A percentile compares a stretch with the other conserved stretches of the same genome.
phyloP scores from a whole-genome alignment of 2,329 filamentous ascomycete species.

The Magnaporthiopsis rhizophila region DNA sequence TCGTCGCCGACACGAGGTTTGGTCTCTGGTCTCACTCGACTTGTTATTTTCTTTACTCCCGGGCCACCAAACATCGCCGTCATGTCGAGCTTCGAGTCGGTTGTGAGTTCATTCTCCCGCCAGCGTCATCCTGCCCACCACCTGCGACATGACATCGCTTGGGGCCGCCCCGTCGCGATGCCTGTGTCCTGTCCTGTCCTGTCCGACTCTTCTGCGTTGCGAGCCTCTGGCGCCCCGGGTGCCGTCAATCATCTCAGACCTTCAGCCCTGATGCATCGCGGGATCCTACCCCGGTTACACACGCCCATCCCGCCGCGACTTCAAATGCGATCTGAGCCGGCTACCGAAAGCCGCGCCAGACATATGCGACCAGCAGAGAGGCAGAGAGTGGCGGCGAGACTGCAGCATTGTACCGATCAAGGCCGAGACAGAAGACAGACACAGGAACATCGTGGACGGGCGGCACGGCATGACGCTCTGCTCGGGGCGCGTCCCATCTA shows the following conservation, averaged over 20 bases:
- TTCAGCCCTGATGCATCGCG: neutral
- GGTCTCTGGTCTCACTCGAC: slow-evolving; percentile 10
- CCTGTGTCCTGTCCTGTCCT: slow-evolving; percentile 7
- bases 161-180: slow-evolving; percentile 3
- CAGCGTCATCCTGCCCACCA: neutral
- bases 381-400: neutral
- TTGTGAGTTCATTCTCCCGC: slow-evolving; percentile 47
- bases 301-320: neutral
- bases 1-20: slow-evolving; percentile 17
- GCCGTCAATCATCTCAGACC: slow-evolving; percentile 1
- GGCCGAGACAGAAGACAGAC: neutral
- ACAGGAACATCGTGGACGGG: slow-evolving; percentile 3
- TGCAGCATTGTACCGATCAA: neutral
- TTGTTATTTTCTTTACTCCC: slow-evolving; percentile 8
- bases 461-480: neutral
- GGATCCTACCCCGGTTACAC: neutral
- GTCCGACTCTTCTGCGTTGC: neutral
- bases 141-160: neutral
- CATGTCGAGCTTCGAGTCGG: slow-evolving; percentile 64
- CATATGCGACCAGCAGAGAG: neutral
- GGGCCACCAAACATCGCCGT: slow-evolving; percentile 21
- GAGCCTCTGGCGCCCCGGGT: neutral
- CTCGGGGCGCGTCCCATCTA: neutral
- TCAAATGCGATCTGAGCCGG: neutral
- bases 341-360: neutral